phyloP scores from a whole-genome alignment of 495 filamentous ascomycete genomes.

The Annulohypoxylon moriforme region DNA sequence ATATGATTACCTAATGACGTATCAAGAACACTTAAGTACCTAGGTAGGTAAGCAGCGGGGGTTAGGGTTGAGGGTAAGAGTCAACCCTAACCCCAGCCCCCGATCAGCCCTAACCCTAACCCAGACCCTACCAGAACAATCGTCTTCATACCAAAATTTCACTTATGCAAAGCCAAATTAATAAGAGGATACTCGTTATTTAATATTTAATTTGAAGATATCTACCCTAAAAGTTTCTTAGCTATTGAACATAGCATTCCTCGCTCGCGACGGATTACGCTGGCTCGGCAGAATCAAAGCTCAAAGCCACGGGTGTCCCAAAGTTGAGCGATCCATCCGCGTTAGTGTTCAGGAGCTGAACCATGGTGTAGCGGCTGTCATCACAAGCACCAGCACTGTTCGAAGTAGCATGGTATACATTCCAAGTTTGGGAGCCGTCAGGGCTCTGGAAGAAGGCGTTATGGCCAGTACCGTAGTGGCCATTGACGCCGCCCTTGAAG shows the following conservation, averaged over 20 bases:
- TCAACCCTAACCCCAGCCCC: background rate
- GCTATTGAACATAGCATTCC: background rate
- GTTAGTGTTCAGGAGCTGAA: slow-evolving; percentile 59
- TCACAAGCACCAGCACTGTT: slow-evolving; percentile 56
- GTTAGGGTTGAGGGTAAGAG: too few relatives aligned
- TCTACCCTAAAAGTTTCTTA: background rate
- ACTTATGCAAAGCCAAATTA: too few relatives aligned
- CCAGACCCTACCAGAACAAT: too few relatives aligned
- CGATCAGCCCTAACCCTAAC: background rate
- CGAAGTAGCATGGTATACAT: slow-evolving; percentile 63
- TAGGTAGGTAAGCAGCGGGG: too few relatives aligned
- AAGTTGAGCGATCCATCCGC: slow-evolving; percentile 61
- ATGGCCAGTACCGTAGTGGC: slow-evolving; percentile 66
- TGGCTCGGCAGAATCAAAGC: slow-evolving; percentile 31
- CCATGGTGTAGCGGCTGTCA: slow-evolving; percentile 62
- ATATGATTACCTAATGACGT: too few relatives aligned
- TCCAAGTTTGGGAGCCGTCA: slow-evolving; percentile 60
- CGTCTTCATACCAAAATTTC: too few relatives aligned
- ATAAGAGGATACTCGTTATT: background rate
- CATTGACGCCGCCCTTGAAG: slow-evolving; percentile 53
- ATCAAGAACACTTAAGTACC: too few relatives aligned
- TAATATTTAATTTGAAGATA: background rate
- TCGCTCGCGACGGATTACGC: background rate
- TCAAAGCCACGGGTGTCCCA: slow-evolving; percentile 49
- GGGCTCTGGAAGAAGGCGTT: slow-evolving; percentile 64